Base-by-base conservation (phyloP, 345 rosid species). In the Boechera retrofracta region DNA sequence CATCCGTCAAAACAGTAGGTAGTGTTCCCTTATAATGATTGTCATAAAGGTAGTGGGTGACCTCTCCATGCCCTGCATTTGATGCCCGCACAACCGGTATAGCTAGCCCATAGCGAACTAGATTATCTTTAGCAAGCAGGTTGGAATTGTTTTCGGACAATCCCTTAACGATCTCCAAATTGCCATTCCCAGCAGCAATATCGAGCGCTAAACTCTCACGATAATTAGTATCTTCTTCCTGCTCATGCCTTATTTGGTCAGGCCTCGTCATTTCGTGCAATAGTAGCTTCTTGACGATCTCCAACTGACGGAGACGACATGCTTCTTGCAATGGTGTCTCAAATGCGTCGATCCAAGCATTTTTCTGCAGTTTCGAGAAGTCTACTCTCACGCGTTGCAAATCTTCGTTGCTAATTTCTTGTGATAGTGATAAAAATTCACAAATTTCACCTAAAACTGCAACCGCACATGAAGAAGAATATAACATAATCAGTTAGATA, bases 1-100 rank as follows among this genome's bases (percentile, higher is more conserved):
- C 24, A 1, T 13, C 0, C 33, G 0, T 10, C 53, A 67, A 21
- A 51, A 51, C 2, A 5, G 11, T 0, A 33, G 0, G 4, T 6
- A 0, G 5, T 21, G 11, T 10, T 7, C 0, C 2, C 11, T 1
- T 29, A 28, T 55, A 28, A 52, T 24, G 12, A 2, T 15, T 9
- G 2, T 15, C 0, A 56, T 29, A 31, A 56, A 69, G 74, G 12
- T 70, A 42, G 32, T 5, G 5, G 57, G 74, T 70, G 54, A 57
- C 55, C 12, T 70, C 5, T 56, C 12, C 0, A 16, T 70, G 56
- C 1, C 74, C 65, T 70, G 56, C 65, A 70, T 70, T 57, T 4
- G 74, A 70, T 31, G 74, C 65, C 42, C 65, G 44, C 55, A 70
- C 33, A 57, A 70, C 29, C 26, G 69, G 69, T 64, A 29, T 7